Percentiles rank a stretch among this genome's conserved stretches.
Conservation (phyloP, 2,329 filamentous ascomycete species). For the Diplocarpon mali region DNA sequence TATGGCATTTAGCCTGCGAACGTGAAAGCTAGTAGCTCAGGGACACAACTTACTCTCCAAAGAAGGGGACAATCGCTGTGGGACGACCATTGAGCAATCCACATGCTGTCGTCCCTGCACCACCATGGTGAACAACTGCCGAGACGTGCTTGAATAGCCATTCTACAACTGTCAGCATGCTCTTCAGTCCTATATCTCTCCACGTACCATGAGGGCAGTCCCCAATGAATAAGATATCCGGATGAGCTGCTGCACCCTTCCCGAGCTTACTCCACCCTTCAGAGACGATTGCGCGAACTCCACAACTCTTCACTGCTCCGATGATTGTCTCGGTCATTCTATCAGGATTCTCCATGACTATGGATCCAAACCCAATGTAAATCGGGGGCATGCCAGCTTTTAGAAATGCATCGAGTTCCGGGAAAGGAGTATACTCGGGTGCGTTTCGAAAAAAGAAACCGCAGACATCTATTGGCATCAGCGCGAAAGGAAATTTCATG, state of each 20-base stretch:
- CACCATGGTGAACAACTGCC: constrained; percentile 5
- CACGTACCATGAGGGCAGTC: constrained; percentile 7
- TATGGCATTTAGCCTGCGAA: constrained; percentile 1
- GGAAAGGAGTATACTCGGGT: constrained; percentile 33
- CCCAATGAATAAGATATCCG: constrained; percentile 9
- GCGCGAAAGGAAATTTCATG: neutral
- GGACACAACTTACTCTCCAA: constrained; percentile 27
- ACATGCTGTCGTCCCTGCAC: constrained; percentile 24
- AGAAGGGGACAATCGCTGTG: constrained; percentile 32
- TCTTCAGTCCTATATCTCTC: too few relatives aligned
- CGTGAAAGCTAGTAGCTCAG: neutral
- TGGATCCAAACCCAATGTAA: constrained; percentile 19
- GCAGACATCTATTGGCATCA: constrained; percentile 38
- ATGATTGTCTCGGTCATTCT: constrained; percentile 28
- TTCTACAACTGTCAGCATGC: constrained; percentile 9
- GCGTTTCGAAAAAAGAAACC: constrained; percentile 66
- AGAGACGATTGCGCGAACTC: constrained; percentile 29
- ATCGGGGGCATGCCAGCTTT: constrained; percentile 13
- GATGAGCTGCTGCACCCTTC: neutral
- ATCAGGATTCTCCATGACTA: constrained; percentile 27
- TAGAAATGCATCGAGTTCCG: constrained; percentile 13
- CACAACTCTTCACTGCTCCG: constrained; percentile 26
- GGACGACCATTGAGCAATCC: constrained; percentile 29
- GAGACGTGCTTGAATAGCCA: constrained; percentile 29
- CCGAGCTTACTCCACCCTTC: constrained; percentile 30